A percentile compares a stretch with the other conserved stretches of the same genome.
Evolutionary conservation across 2,329 filamentous ascomycete genomes (phyloP).

Genomic region (Ophidiomyces ophidiicola): DNA sequence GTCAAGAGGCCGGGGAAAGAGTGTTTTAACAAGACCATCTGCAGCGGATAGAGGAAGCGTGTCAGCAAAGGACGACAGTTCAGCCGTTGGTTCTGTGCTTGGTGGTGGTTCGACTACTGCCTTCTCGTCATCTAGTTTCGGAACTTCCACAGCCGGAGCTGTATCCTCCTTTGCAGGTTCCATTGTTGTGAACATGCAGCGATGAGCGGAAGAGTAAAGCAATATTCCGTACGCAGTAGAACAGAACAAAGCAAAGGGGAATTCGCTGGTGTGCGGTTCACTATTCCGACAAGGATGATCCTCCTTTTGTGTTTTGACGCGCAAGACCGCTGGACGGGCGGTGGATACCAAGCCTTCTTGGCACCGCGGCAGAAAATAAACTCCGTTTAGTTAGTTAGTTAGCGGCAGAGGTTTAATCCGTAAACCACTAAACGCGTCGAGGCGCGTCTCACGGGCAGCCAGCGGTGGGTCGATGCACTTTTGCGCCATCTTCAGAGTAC

Average conservation of each 20-base stretch:
- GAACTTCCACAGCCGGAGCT: background rate
- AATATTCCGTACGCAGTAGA: too few species aligned
- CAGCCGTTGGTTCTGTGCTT: background rate
- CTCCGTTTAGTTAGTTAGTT: too few species aligned
- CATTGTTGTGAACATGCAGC: background rate
- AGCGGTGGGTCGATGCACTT: too few species aligned
- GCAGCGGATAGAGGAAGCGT: slow-evolving; percentile 28
- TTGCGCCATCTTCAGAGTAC: too few species aligned
- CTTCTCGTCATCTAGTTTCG: background rate
- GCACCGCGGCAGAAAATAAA: background rate
- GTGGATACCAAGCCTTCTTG: background rate
- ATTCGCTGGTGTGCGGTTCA: too few species aligned
- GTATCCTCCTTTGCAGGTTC: background rate
- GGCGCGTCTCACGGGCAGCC: background rate
- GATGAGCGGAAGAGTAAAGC: too few species aligned
- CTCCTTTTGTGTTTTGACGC: too few species aligned
- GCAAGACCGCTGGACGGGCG: too few species aligned
- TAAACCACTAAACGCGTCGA: slow-evolving; percentile 7
- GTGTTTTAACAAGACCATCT: slow-evolving; percentile 40
- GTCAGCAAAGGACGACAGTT: slow-evolving; percentile 10
- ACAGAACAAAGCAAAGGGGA: too few species aligned
- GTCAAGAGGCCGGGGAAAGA: slow-evolving; percentile 47
- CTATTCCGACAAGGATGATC: too few species aligned
- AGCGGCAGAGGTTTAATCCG: background rate
- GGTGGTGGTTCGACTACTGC: background rate